These are phyloP conservation scores for Saccharomycopsis sp. DNA, from an alignment of 805 yeast species.

Conservation along the genomic window DNA sequence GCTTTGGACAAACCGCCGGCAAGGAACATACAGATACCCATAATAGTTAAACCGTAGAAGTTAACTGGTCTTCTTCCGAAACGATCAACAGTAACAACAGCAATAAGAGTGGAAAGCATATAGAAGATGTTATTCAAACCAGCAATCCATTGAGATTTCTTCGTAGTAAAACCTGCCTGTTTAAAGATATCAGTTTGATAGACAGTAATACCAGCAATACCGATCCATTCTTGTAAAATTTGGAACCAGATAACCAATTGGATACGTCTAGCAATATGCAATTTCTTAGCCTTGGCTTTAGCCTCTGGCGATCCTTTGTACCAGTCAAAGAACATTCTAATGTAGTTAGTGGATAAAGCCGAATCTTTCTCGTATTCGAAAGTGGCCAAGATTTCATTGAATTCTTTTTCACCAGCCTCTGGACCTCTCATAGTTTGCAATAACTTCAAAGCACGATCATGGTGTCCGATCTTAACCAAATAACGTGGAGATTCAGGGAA, in stretches of 20 bases:
- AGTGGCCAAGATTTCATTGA: neutral
- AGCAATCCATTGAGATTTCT: slow-evolving; percentile 52
- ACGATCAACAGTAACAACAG: slow-evolving; percentile 50
- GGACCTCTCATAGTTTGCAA: slow-evolving; percentile 38
- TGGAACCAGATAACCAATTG: slow-evolving; percentile 58
- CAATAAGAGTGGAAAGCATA: slow-evolving; percentile 47
- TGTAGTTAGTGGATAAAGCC: slow-evolving; percentile 39
- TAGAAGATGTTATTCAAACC: slow-evolving; percentile 57
- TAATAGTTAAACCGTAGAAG: slow-evolving; percentile 43
- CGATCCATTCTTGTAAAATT: slow-evolving; percentile 63
- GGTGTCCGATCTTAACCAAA: slow-evolving; percentile 47
- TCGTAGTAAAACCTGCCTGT: slow-evolving; percentile 41
- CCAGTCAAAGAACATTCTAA: slow-evolving; percentile 38
- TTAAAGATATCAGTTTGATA: slow-evolving; percentile 52
- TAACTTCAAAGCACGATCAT: slow-evolving; percentile 44
- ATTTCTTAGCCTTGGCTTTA: slow-evolving; percentile 40
- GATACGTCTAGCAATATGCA: slow-evolving; percentile 45
- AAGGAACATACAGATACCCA: slow-evolving; percentile 41
- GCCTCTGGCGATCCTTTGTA: slow-evolving; percentile 41
- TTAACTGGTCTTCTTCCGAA: slow-evolving; percentile 62
- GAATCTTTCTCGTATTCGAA: slow-evolving; percentile 26
- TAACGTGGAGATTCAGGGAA: slow-evolving; percentile 69
- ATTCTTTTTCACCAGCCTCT: slow-evolving; percentile 32
- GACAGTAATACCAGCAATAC: slow-evolving; percentile 63
- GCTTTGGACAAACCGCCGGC: slow-evolving; percentile 42